phyloP scores from a whole-genome alignment of 1,284 basidiomycete genomes.

The Paramarasmius palmivorus region DNA sequence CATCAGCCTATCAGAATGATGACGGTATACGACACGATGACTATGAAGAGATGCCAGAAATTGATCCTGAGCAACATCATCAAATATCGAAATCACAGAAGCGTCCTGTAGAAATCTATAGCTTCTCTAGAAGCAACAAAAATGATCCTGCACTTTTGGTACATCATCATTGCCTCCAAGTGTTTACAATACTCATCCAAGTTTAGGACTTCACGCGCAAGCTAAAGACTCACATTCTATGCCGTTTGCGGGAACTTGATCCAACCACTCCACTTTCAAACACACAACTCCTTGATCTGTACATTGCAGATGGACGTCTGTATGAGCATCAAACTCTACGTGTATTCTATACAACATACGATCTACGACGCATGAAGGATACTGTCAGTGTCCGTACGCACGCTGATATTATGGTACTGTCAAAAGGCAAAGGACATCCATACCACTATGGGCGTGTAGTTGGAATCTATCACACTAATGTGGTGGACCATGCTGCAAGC shows the following conservation, averaged over 20 bases:
- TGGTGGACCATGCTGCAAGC: conserved; percentile 10
- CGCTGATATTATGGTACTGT: conserved; percentile 21
- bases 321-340: conserved; percentile 16
- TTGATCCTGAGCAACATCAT: too few species aligned
- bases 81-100: too few species aligned
- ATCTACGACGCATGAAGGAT: conserved; percentile 22
- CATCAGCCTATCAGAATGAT: too few species aligned
- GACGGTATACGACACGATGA: neutral
- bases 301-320: conserved; percentile 14
- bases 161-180: too few species aligned
- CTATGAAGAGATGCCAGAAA: too few species aligned
- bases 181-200: too few species aligned
- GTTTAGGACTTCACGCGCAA: too few species aligned
- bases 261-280: neutral
- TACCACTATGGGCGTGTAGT: conserved; percentile 38
- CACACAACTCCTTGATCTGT: neutral
- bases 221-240: conserved; percentile 4
- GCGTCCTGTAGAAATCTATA: too few species aligned
- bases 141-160: too few species aligned
- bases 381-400: conserved; percentile 21
- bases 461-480: conserved; percentile 32
- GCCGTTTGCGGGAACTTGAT: neutral
- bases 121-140: too few species aligned
- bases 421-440: conserved; percentile 16
- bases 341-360: conserved; percentile 26